Evolutionary conservation across 345 rosid species (phyloP).

Genomic region (Orychophragmus violaceus): DNA sequence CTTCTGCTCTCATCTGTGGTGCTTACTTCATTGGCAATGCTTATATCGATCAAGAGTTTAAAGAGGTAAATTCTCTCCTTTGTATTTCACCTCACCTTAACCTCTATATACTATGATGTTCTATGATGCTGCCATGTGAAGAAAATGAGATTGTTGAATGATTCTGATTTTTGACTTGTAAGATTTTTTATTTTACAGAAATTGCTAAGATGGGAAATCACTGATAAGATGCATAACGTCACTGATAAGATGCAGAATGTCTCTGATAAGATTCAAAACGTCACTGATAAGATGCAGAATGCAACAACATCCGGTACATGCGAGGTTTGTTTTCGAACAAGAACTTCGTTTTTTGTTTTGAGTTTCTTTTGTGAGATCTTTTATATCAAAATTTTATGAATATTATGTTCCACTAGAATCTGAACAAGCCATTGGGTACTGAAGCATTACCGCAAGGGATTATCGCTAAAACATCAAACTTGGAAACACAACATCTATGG

Average conservation of each 20-base stretch:
- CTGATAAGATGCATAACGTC: constrained; percentile 33
- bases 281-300: constrained; percentile 26
- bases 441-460: constrained; percentile 69
- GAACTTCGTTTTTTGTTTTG: not conserved
- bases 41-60: constrained; percentile 41
- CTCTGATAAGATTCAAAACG: constrained; percentile 33
- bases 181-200: constrained; percentile 38
- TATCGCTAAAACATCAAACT: constrained; percentile 48
- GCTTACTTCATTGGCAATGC: constrained; percentile 56
- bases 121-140: not conserved
- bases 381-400: not conserved
- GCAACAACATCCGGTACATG: constrained; percentile 37
- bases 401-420: constrained; percentile 31
- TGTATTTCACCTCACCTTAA: not conserved
- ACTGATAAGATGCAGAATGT: constrained; percentile 35
- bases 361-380: not conserved
- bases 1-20: constrained; percentile 44
- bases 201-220: constrained; percentile 43
- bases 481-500: constrained; percentile 61
- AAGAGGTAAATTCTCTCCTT: constrained; percentile 41
- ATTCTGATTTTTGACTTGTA: not conserved
- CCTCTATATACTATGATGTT: not conserved
- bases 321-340: constrained; percentile 46
- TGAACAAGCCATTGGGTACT: constrained; percentile 46
- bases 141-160: not conserved